Percentiles rank a stretch among this genome's conserved stretches.
These are phyloP conservation scores for Pleoardoris graminearum DNA, from an alignment of 2,329 filamentous ascomycete genomes.

Conservation along the genomic window DNA sequence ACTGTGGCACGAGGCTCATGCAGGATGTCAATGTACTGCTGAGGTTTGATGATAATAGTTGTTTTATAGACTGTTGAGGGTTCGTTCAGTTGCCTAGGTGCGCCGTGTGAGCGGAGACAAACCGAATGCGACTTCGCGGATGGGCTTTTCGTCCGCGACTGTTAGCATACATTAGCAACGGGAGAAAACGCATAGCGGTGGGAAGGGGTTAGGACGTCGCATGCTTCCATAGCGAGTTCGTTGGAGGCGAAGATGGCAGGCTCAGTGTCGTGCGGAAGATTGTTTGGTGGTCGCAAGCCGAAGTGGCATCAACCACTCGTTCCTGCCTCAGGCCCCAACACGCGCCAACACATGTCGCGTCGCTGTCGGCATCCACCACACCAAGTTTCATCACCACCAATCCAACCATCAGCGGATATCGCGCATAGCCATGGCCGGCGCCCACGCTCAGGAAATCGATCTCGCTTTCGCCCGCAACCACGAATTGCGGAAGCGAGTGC, in stretches of 20 bases:
- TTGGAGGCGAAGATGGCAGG: too few relatives aligned
- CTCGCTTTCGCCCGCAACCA: conserved; percentile 39
- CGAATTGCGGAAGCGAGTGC: conserved; percentile 44
- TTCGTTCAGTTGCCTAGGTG: too few relatives aligned
- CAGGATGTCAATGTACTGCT: background rate
- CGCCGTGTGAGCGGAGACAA: too few relatives aligned
- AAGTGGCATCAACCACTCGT: conserved; percentile 1
- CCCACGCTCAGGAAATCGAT: conserved; percentile 37
- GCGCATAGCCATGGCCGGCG: conserved; percentile 14
- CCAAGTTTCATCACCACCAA: conserved; percentile 13
- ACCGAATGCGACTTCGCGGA: too few relatives aligned
- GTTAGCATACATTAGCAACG: too few relatives aligned
- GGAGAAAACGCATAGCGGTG: too few relatives aligned
- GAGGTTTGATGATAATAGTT: too few relatives aligned
- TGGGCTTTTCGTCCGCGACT: too few relatives aligned
- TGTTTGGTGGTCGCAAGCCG: background rate
- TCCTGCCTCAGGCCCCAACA: background rate
- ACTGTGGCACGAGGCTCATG: background rate
- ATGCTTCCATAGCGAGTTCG: too few relatives aligned
- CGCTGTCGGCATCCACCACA: conserved; percentile 3
- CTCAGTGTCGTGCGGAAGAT: background rate
- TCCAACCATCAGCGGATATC: background rate
- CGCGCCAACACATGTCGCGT: conserved; percentile 5
- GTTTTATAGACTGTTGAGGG: too few relatives aligned
- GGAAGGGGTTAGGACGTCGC: too few relatives aligned